These are phyloP conservation scores for Sanguinoderma infundibulare DNA, from an alignment of 1,284 basidiomycete genomes.

Conservation along the genomic window DNA sequence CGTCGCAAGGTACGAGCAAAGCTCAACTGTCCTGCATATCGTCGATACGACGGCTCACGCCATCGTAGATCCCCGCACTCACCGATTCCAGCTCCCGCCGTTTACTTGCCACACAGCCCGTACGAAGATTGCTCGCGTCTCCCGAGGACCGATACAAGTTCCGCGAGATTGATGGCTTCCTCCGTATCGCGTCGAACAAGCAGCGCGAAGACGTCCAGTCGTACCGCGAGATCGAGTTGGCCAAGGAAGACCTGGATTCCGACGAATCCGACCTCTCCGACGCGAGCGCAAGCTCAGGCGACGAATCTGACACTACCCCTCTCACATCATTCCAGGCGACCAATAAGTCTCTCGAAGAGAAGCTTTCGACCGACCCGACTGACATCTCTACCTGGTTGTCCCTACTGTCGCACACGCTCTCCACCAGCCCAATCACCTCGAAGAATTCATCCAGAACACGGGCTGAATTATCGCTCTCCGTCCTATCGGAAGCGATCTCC, in stretches of 20 bases:
- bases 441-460: slow-evolving; percentile 70
- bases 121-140: slow-evolving; percentile 47
- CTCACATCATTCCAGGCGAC: slow-evolving; percentile 62
- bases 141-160: slow-evolving; percentile 47
- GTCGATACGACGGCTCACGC: not conserved
- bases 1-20: slow-evolving; percentile 49
- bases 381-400: slow-evolving; percentile 67
- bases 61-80: slow-evolving; percentile 52
- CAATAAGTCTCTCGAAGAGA: slow-evolving; percentile 61
- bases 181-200: slow-evolving; percentile 52
- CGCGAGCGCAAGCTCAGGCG: slow-evolving; percentile 31
- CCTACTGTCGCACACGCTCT: slow-evolving; percentile 63
- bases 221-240: slow-evolving; percentile 54
- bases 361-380: slow-evolving; percentile 53
- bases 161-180: slow-evolving; percentile 68
- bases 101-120: slow-evolving; percentile 54
- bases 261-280: slow-evolving; percentile 49
- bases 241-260: slow-evolving; percentile 42
- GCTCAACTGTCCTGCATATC: not conserved
- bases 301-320: slow-evolving; percentile 38
- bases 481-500: slow-evolving; percentile 67
- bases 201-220: slow-evolving; percentile 42
- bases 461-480: slow-evolving; percentile 70
- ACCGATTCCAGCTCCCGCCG: slow-evolving; percentile 58
- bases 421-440: slow-evolving; percentile 57